phyloP scores from a whole-genome alignment of 495 filamentous ascomycete species.

The Penicillium angulare region DNA sequence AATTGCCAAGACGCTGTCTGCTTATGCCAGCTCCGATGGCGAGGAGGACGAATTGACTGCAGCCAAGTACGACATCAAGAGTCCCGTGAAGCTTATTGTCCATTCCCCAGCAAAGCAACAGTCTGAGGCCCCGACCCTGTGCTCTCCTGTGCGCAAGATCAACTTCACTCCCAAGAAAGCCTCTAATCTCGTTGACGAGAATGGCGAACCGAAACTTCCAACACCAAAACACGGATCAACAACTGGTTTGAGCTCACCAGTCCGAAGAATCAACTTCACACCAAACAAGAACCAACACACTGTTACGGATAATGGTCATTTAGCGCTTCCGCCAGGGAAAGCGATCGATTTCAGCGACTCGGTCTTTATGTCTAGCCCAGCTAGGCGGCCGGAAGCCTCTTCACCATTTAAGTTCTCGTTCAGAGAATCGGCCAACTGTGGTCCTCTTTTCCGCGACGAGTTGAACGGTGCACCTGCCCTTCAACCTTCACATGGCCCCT shows the following conservation, averaged over 20 bases:
- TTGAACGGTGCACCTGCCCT: constrained; percentile 15
- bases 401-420: constrained; percentile 50
- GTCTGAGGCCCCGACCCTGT: constrained; percentile 26
- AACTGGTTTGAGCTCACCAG: constrained; percentile 25
- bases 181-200: constrained; percentile 33
- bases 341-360: constrained; percentile 37
- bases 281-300: constrained; percentile 23
- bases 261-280: constrained; percentile 36
- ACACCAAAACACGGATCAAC: constrained; percentile 26
- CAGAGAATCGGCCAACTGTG: constrained; percentile 34
- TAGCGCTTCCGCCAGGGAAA: constrained; percentile 27
- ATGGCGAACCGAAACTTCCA: constrained; percentile 31
- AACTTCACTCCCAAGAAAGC: constrained; percentile 36
- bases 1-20: constrained; percentile 44
- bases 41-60: constrained; percentile 52
- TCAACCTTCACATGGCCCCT: constrained; percentile 26
- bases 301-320: constrained; percentile 18
- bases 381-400: constrained; percentile 42
- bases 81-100: constrained; percentile 26
- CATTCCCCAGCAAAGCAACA: constrained; percentile 41
- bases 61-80: constrained; percentile 39
- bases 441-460: constrained; percentile 21
- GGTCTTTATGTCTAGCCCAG: constrained; percentile 47
- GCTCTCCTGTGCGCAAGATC: constrained; percentile 42
- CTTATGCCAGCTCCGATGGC: constrained; percentile 41